Conservation (phyloP, 1,284 basidiomycete species). For the Sporisorium sorghi region DNA sequence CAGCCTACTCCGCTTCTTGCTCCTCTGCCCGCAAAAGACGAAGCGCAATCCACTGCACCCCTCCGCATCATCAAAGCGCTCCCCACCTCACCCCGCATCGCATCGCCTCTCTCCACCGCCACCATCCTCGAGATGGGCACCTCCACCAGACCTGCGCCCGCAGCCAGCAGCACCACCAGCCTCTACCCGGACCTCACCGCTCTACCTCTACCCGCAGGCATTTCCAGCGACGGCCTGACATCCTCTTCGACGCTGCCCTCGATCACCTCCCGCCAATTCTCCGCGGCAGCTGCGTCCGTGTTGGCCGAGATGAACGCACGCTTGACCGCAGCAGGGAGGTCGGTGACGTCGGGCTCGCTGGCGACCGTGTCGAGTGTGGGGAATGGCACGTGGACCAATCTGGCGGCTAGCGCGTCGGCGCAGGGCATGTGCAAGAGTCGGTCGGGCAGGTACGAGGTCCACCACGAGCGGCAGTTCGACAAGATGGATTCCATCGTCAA, state of each 20-base stretch:
- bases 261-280: constrained; percentile 46
- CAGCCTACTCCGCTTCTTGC: constrained; percentile 15
- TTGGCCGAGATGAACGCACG: constrained; percentile 59
- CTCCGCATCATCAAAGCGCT: constrained; percentile 54
- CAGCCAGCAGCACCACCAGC: constrained; percentile 13
- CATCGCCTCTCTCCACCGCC: constrained; percentile 34
- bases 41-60: constrained; percentile 27
- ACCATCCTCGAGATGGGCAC: constrained; percentile 40
- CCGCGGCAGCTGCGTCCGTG: constrained; percentile 48
- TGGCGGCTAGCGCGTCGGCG: constrained; percentile 26
- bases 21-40: constrained; percentile 7
- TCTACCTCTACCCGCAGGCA: constrained; percentile 23
- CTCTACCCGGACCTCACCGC: constrained; percentile 40
- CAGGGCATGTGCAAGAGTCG: constrained; percentile 41
- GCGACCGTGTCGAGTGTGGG: constrained; percentile 35
- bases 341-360: constrained; percentile 30
- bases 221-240: constrained; percentile 26
- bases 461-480: constrained; percentile 51
- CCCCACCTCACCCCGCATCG: constrained; percentile 31
- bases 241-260: constrained; percentile 46
- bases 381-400: constrained; percentile 26
- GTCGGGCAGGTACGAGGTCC: constrained; percentile 46
- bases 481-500: constrained; percentile 60
- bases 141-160: neutral
- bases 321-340: constrained; percentile 42